Evolutionary conservation across 257 asterid species (phyloP).

Genomic region (Solanum tarijense): DNA sequence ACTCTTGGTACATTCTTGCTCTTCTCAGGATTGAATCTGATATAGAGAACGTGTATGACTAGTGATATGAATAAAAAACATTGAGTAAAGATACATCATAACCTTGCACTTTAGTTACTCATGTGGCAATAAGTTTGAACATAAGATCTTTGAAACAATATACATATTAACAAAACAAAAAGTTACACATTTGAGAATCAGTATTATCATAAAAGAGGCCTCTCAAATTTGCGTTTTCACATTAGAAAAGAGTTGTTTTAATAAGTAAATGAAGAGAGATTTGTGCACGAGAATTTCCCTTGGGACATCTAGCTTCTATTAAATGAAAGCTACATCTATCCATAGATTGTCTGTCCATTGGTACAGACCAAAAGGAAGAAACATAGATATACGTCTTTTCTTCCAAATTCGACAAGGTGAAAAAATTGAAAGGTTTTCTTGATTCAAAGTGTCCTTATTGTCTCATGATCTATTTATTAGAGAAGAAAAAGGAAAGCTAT

Average conservation of each 20-base stretch:
- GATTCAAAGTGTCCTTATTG: too few species aligned
- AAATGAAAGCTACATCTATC: not conserved
- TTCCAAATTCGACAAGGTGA: not conserved
- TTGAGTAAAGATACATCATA: not conserved
- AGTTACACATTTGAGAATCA: not conserved
- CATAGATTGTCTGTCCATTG: not conserved
- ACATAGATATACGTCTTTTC: not conserved
- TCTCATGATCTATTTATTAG: too few species aligned
- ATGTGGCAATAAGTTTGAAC: not conserved
- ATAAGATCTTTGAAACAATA: not conserved
- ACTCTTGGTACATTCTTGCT: conserved; percentile 39
- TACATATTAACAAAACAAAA: not conserved
- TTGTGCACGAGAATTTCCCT: not conserved
- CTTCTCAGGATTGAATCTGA: conserved; percentile 30
- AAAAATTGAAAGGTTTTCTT: not conserved
- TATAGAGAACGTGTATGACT: not conserved
- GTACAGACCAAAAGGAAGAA: not conserved
- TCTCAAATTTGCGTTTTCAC: too few species aligned
- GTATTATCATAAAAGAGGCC: not conserved
- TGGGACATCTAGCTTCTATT: not conserved
- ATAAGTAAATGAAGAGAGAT: not conserved
- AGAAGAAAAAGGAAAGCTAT: too few species aligned
- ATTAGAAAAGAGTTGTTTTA: not conserved
- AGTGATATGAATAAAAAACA: not conserved
- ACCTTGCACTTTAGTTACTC: not conserved